phyloP scores from a whole-genome alignment of 768 basidiomycete species.

The Cystobasidium onofrii region DNA sequence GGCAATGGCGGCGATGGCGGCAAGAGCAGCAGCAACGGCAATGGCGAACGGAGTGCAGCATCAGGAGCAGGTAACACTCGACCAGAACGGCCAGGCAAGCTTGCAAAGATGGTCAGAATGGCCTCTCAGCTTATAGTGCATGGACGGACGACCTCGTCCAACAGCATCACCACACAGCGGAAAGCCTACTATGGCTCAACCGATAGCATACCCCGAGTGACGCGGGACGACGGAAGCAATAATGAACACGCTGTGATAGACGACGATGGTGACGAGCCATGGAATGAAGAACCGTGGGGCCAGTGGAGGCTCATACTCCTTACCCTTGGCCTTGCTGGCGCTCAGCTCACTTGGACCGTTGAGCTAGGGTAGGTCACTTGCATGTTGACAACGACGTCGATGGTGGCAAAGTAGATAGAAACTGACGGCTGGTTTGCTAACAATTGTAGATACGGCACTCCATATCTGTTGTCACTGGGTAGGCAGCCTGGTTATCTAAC shows the following conservation, averaged over 20 bases:
- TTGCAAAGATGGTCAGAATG: slow-evolving; percentile 29
- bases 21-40: background rate
- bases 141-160: background rate
- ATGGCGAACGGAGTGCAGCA: background rate
- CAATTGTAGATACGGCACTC: slow-evolving; percentile 83
- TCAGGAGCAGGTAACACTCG: background rate
- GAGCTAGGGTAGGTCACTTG: slow-evolving; percentile 76
- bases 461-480: slow-evolving; percentile 62
- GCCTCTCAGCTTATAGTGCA: slow-evolving; percentile 13
- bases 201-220: background rate
- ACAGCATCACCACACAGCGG: background rate
- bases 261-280: slow-evolving; percentile 26
- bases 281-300: slow-evolving; percentile 38
- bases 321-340: slow-evolving; percentile 81
- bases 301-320: slow-evolving; percentile 45
- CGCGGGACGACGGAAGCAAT: background rate
- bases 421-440: slow-evolving; percentile 23
- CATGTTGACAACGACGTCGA: background rate
- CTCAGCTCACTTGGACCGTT: slow-evolving; percentile 90
- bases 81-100: slow-evolving; percentile 10
- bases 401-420: background rate
- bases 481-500: background rate
- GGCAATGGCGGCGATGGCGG: background rate
- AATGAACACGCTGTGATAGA: slow-evolving; percentile 1
- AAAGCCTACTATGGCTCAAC: slow-evolving; percentile 19